A percentile compares a stretch with the other conserved stretches of the same genome.
These are phyloP conservation scores for Neofusicoccum kwambonambiense DNA, from an alignment of 2,329 filamentous ascomycete species.

Conservation along the genomic window DNA sequence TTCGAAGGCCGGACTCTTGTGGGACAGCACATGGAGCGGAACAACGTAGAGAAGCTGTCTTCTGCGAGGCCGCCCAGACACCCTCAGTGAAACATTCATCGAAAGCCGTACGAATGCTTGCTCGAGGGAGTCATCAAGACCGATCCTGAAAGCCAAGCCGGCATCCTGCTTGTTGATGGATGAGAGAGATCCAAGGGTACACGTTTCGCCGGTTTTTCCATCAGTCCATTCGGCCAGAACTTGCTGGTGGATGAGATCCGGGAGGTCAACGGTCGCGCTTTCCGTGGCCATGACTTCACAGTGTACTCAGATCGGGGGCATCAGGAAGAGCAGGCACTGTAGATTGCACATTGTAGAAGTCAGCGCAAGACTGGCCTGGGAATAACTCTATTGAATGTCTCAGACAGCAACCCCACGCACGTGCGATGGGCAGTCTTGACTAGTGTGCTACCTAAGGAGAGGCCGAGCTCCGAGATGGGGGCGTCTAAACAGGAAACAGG, in stretches of 20 bases:
- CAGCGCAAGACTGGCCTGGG: background rate
- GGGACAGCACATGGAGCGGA: background rate
- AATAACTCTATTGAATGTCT: background rate
- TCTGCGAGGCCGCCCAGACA: background rate
- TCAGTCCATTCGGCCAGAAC: conserved; percentile 13
- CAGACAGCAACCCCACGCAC: too few species aligned
- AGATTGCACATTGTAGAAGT: background rate
- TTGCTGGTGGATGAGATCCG: conserved; percentile 1
- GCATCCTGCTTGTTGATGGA: conserved; percentile 10
- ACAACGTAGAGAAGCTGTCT: conserved; percentile 2
- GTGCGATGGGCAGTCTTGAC: background rate
- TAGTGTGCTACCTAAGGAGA: background rate
- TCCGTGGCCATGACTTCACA: background rate
- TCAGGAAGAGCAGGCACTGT: background rate
- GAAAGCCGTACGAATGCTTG: conserved; percentile 11
- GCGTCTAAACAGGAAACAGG: background rate
- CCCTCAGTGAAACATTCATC: conserved; percentile 1
- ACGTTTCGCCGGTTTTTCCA: background rate
- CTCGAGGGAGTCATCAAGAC: background rate
- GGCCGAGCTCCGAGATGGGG: background rate
- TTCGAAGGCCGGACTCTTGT: background rate
- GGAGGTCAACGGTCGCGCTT: background rate
- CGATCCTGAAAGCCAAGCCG: background rate
- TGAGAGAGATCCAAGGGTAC: conserved; percentile 1
- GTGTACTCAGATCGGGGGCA: background rate